Base-by-base conservation (phyloP, 257 asterid genomes). In the Solanum etuberosum region DNA sequence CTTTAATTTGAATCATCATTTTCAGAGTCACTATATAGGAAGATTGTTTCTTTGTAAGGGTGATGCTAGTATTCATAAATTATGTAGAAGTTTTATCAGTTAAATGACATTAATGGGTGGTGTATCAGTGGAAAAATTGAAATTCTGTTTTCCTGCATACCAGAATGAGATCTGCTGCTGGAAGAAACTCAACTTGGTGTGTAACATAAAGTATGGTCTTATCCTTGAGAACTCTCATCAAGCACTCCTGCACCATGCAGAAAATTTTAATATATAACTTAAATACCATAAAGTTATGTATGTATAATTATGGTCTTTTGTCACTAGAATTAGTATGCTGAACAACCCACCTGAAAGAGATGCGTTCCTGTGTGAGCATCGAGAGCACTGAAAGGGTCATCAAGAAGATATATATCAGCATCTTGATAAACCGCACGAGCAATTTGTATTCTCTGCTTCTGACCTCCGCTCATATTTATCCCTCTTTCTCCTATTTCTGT, bases 401-500 rank as follows among this genome's bases (percentile, higher is more conserved):
- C 99, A 12, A 96, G 97, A 80, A 96, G 98, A 91, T 96, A 96
- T 31, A 96, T 94, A 63, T 95, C 98, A 78, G 99, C 96, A 87
- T 96, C 98, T 89, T 96, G 99, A 90, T 96, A 96, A 35, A 92
- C 99, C 12, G 99, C 98, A 42, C 99, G 97, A 12, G 99, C 99
- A 84, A 96, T 93, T 89, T 96, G 99, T 89, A 96, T 96, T 87
- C 99, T 90, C 87, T 96, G 99, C 92, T 96, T 96, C 90, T 96
- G 99, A 31, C 99, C 99, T 7, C 99, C 99, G 32, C 99, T 96
- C 98, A 96, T 96, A 89, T 96, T 96, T 72, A 96, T 96, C 84
- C 99, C 99, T 89, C 99, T 88, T 91, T 96, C 99, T 46, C 99
- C 99, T 84, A 96, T 96, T 88, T 96, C 98, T 10, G 99, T 96